A percentile compares a stretch with the other conserved stretches of the same genome.
Conservation (phyloP, 805 yeast genomes). For the Saturnispora zaruensis region DNA sequence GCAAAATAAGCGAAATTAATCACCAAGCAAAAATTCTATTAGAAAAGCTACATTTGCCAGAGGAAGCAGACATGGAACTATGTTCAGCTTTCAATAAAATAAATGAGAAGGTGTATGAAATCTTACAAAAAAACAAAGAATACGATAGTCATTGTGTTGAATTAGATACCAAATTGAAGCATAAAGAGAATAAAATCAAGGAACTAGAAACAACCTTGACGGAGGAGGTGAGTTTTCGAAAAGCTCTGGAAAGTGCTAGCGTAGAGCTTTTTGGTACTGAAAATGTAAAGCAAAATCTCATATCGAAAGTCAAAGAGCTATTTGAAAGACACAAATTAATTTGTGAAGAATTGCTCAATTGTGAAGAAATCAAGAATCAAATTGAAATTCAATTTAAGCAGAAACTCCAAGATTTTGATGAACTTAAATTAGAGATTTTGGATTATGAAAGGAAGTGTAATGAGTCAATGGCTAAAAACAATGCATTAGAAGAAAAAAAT, state of each 20-base stretch:
- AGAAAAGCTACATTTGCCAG: neutral
- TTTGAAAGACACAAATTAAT: neutral
- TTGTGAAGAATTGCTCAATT: neutral
- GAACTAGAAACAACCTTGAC: neutral
- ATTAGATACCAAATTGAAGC: neutral
- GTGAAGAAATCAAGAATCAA: neutral
- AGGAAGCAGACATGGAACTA: neutral
- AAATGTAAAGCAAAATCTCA: neutral
- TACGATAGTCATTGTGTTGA: neutral
- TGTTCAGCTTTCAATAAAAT: neutral
- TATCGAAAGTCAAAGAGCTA: neutral
- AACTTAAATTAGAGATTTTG: neutral
- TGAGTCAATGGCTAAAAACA: neutral
- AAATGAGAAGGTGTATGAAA: neutral
- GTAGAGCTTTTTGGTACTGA: neutral
- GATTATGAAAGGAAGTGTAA: neutral
- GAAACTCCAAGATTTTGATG: neutral
- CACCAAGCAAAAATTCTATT: neutral
- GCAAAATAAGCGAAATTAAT: neutral
- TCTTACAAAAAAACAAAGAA: neutral
- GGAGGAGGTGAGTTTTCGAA: neutral
- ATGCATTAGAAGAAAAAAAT: neutral
- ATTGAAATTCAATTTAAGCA: neutral
- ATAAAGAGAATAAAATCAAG: neutral
- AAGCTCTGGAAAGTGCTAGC: neutral